Conservation (phyloP, 352 stramenopile genomes). For the Blastocystis sp. region DNA sequence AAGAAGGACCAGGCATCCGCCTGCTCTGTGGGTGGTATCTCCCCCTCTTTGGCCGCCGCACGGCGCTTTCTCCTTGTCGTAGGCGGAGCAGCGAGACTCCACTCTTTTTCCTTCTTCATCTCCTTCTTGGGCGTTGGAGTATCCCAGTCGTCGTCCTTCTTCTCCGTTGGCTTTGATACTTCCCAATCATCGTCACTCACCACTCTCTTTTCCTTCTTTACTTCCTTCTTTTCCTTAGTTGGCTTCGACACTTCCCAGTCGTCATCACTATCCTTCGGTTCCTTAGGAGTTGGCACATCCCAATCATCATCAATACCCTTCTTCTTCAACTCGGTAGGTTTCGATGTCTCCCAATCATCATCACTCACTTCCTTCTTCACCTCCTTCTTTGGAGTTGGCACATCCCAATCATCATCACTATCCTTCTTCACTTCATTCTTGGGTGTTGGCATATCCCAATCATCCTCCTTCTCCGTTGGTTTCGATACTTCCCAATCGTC, state of each 20-base stretch:
- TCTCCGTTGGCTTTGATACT: background rate
- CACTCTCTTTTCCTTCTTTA: too few species aligned
- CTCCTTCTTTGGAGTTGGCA: background rate
- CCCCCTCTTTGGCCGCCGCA: too few species aligned
- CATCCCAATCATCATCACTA: background rate
- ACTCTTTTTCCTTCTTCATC: too few species aligned
- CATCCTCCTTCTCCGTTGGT: background rate
- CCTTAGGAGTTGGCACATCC: background rate
- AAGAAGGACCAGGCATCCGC: too few species aligned
- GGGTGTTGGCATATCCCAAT: too few species aligned
- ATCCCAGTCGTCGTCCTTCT: background rate
- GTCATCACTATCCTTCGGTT: background rate
- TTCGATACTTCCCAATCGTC: background rate
- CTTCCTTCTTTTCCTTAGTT: background rate
- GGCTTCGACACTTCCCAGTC: background rate
- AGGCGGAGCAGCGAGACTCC: too few species aligned
- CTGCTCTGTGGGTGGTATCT: too few species aligned
- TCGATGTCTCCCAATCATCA: background rate
- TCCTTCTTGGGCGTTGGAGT: background rate
- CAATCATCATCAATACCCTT: background rate
- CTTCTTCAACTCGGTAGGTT: background rate
- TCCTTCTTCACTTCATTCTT: background rate
- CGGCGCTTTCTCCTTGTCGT: too few species aligned
- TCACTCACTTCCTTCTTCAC: background rate
- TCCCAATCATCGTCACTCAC: background rate